Evolutionary conservation across 2,329 filamentous ascomycete species (phyloP), one percentile per base, ranked within the genome.

Genomic region (Epichloe aotearoae): DNA sequence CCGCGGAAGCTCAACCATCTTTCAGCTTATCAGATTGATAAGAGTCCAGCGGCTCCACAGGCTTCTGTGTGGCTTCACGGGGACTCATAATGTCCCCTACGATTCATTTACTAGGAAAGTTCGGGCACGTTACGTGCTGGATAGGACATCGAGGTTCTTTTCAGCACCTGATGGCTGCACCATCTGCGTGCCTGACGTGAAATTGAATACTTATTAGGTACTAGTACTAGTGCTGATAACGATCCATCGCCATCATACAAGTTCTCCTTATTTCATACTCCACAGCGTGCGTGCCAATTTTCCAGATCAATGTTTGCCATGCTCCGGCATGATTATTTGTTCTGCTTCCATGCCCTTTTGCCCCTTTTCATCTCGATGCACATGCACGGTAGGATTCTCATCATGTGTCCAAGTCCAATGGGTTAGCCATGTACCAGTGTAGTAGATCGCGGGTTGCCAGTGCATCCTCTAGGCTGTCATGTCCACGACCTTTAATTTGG

Each of bases 381-480:
- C 37, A 4, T 1, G 6, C 4, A 12, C 38, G 20, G 15, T 17
- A 12, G 7, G n/a, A 26, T n/a, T 4, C 19, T 37, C 26, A 43
- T 39, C 41, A 30, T n/a, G 15, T 10, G 12, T 12, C 7, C 10
- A 14, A 23, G 7, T 49, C 7, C 5, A 50, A 30, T 17, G 43
- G 46, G 12, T 50, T 52, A 34, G 42, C 40, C 38, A 67, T 54
- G 48, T 67, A 64, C 67, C 69, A 72, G 44, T 67, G 58, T 4
- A 67, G 58, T 37, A 74, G 51, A 52, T 73, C 70, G 12, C 72
- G 59, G 4, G 66, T 63, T 0, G 70, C 71, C 45, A 71, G 54
- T 4, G 71, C 70, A 53, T 75, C 72, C 54, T 75, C 70, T 15
- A 72, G 44, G 49, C 69, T 73, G 53, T 73, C 68, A 50, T 73